Evolutionary conservation across 1,139 yeast species (phyloP).

Genomic region (Zygotorulaspora mrakii): DNA sequence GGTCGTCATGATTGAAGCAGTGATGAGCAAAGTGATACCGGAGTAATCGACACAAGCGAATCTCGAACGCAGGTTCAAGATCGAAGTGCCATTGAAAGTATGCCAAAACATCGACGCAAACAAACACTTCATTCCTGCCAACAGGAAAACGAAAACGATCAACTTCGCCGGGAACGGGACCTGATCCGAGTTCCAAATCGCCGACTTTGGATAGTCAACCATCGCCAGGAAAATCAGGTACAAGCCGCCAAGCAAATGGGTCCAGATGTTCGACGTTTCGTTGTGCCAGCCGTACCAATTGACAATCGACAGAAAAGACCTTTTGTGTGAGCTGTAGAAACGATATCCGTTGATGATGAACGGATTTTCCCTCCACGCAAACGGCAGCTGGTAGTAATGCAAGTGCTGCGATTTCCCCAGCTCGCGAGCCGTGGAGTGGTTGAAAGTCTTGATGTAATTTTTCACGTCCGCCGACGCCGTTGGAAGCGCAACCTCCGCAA

Average conservation of each 20-base stretch:
- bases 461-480: slow-evolving; percentile 14
- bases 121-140: slow-evolving; percentile 74
- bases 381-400: slow-evolving; percentile 84
- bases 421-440: slow-evolving; percentile 57
- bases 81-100: slow-evolving; percentile 78
- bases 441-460: slow-evolving; percentile 45
- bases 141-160: slow-evolving; percentile 59
- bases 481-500: neutral
- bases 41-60: slow-evolving; percentile 95
- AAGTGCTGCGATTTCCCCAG: slow-evolving; percentile 56
- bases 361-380: slow-evolving; percentile 90
- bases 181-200: slow-evolving; percentile 38
- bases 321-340: slow-evolving; percentile 62
- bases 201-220: slow-evolving; percentile 58
- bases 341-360: slow-evolving; percentile 82
- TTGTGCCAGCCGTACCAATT: slow-evolving; percentile 59
- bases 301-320: slow-evolving; percentile 42
- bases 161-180: slow-evolving; percentile 41
- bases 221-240: slow-evolving; percentile 54
- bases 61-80: slow-evolving; percentile 56
- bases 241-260: slow-evolving; percentile 71
- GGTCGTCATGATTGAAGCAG: slow-evolving; percentile 84
- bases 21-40: slow-evolving; percentile 85
- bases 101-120: slow-evolving; percentile 85
- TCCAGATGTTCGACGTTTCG: slow-evolving; percentile 92